A percentile compares a stretch with the other conserved stretches of the same genome.
Conservation (phyloP, 2,329 filamentous ascomycete species). For the Apiospora marii region DNA sequence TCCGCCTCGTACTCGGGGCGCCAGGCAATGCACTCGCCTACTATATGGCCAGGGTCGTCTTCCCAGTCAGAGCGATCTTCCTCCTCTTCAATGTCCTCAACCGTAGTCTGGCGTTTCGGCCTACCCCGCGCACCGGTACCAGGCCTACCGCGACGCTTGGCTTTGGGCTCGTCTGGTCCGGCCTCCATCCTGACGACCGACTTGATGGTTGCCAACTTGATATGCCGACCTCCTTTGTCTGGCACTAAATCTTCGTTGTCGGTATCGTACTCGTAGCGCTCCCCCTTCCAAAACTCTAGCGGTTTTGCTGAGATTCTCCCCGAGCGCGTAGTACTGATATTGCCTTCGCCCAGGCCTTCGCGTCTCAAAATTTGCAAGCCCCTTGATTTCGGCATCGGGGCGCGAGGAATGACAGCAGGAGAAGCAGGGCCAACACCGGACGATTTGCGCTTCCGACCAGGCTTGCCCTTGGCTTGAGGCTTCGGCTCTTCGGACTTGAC, state of each 20-base stretch:
- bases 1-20: constrained; percentile 63
- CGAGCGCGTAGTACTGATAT: constrained; percentile 70
- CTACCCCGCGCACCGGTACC: constrained; percentile 31
- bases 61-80: constrained; percentile 75
- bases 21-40: constrained; percentile 71
- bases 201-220: constrained; percentile 75
- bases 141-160: constrained; percentile 34
- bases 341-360: constrained; percentile 59
- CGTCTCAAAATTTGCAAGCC: constrained; percentile 62
- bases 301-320: constrained; percentile 82
- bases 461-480: constrained; percentile 40
- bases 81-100: constrained; percentile 35
- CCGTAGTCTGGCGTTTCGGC: constrained; percentile 25
- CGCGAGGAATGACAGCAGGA: constrained; percentile 58
- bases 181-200: constrained; percentile 78
- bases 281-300: constrained; percentile 86
- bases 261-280: constrained; percentile 75
- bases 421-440: constrained; percentile 54
- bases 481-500: constrained; percentile 35
- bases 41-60: constrained; percentile 67
- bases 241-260: constrained; percentile 58
- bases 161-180: constrained; percentile 40
- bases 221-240: constrained; percentile 52
- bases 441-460: constrained; percentile 47
- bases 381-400: constrained; percentile 62